These are phyloP conservation scores for Zychaea mexicana DNA, from an alignment of 371 early-diverging fungal species.

Conservation along the genomic window DNA sequence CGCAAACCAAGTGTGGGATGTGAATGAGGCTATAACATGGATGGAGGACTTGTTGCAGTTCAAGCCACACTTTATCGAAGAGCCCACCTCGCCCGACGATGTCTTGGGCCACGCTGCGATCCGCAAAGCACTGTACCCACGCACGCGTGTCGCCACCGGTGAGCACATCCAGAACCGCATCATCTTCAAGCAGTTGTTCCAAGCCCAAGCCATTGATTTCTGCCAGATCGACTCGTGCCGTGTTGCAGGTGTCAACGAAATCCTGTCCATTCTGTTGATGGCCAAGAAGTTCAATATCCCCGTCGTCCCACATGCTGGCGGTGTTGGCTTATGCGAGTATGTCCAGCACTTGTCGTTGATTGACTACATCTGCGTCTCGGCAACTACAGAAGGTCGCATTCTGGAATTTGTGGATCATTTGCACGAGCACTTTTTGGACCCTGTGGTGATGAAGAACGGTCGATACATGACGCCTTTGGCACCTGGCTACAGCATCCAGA, in stretches of 20 bases:
- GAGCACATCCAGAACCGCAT: conserved; percentile 57
- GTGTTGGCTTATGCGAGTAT: conserved; percentile 53
- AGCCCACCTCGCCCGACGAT: conserved; percentile 58
- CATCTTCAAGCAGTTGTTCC: conserved; percentile 56
- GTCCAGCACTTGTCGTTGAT: conserved; percentile 54
- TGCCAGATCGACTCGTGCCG: conserved; percentile 57
- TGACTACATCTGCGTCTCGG: conserved; percentile 53
- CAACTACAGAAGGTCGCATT: conserved; percentile 42
- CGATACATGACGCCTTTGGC: conserved; percentile 40
- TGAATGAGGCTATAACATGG: conserved; percentile 55
- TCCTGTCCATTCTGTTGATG: conserved; percentile 54
- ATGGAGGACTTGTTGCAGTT: conserved; percentile 53
- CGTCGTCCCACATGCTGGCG: conserved; percentile 56
- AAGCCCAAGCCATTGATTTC: conserved; percentile 53
- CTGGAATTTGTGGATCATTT: conserved; percentile 55
- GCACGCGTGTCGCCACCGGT: conserved; percentile 51
- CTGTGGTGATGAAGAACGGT: conserved; percentile 47
- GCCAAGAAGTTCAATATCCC: conserved; percentile 53
- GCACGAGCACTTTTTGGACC: conserved; percentile 52
- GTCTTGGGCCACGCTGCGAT: conserved; percentile 54
- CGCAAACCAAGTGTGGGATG: conserved; percentile 63
- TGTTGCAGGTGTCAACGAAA: conserved; percentile 53
- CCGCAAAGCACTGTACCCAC: conserved; percentile 52
- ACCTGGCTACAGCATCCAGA: conserved; percentile 51
- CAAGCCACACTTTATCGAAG: conserved; percentile 58